Evolutionary conservation across 202 grass and related monocot genomes (phyloP).

Genomic region (Miscanthus sacchariflorus): DNA sequence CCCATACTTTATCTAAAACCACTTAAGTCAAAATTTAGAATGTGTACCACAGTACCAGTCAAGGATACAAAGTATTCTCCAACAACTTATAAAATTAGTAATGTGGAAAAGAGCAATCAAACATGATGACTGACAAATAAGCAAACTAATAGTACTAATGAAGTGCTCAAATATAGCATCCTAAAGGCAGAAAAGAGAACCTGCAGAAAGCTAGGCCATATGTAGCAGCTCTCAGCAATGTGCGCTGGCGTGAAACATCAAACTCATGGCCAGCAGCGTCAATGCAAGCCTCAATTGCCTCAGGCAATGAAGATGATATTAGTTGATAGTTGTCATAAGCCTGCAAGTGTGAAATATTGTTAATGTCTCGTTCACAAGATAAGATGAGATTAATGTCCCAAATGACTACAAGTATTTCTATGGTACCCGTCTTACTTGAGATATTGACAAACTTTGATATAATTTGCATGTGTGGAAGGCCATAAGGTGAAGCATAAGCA

Average conservation of each 20-base stretch:
- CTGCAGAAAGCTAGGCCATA: constrained; percentile 97
- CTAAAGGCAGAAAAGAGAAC: constrained; percentile 57
- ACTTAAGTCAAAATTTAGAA: constrained; percentile 21
- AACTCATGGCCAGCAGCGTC: constrained; percentile 96
- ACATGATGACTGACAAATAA: constrained; percentile 26
- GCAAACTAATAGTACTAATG: background rate
- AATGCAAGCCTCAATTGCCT: constrained; percentile 91
- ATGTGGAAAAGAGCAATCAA: background rate
- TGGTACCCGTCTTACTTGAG: background rate
- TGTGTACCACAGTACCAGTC: background rate
- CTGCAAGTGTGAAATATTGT: constrained; percentile 50
- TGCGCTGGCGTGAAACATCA: constrained; percentile 91
- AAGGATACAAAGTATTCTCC: constrained; percentile 17
- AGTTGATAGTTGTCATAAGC: constrained; percentile 96
- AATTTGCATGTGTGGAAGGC: constrained; percentile 20
- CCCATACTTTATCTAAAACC: constrained; percentile 13
- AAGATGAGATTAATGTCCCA: constrained; percentile 24
- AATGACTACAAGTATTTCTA: background rate
- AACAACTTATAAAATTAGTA: constrained; percentile 23
- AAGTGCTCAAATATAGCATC: constrained; percentile 16
- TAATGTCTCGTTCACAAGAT: constrained; percentile 25
- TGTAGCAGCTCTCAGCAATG: constrained; percentile 84
- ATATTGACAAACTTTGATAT: constrained; percentile 29
- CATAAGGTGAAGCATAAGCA: constrained; percentile 18
- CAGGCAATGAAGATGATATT: constrained; percentile 76